Conservation (phyloP, 257 asterid genomes). For the Anisodus tanguticus region DNA sequence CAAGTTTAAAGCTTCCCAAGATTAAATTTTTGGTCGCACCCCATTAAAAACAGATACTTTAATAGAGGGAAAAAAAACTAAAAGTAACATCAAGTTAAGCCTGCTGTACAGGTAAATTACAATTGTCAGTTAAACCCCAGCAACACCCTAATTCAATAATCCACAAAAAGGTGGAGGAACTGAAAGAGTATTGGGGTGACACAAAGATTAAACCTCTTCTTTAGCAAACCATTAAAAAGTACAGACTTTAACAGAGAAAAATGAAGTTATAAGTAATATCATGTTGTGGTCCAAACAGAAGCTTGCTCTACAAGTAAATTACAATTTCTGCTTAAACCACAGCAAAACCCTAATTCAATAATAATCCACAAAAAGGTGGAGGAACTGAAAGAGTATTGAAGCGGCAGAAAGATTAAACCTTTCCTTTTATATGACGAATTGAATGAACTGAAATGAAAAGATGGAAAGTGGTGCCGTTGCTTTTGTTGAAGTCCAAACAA, state of each 20-base stretch:
- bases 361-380: too few relatives aligned
- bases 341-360: background rate
- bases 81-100: background rate
- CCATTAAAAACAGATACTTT: background rate
- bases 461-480: too few relatives aligned
- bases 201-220: background rate
- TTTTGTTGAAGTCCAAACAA: background rate
- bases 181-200: background rate
- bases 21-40: background rate
- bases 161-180: background rate
- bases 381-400: too few relatives aligned
- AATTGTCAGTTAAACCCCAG: background rate
- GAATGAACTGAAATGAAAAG: conserved; percentile 41
- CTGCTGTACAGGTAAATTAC: background rate
- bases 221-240: background rate
- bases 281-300: background rate
- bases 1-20: background rate
- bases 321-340: background rate
- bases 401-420: conserved; percentile 19
- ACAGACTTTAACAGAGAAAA: too few relatives aligned
- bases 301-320: background rate
- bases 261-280: background rate
- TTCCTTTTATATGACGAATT: conserved; percentile 34
- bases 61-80: background rate
- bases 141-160: background rate